Evolutionary conservation across 306 rosid genomes (phyloP).

Genomic region (Rosa rugosa): DNA sequence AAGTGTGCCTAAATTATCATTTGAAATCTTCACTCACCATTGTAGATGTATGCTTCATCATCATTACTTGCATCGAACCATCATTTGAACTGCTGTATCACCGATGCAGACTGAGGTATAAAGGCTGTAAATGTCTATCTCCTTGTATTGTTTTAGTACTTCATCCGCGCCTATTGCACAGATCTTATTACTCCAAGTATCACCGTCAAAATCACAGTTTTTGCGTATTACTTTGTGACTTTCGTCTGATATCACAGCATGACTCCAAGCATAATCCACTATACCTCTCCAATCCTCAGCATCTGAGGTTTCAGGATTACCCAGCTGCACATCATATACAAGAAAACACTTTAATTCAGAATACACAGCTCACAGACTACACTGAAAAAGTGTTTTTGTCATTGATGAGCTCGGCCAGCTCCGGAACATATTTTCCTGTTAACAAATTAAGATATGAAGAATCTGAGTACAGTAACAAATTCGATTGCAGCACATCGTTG

Average conservation of each 20-base stretch:
- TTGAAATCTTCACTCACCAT: slow-evolving; percentile 28
- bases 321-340: slow-evolving; percentile 46
- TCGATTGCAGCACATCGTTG: slow-evolving; percentile 6
- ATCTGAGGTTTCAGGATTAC: slow-evolving; percentile 86
- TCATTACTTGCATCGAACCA: slow-evolving; percentile 30
- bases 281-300: slow-evolving; percentile 83
- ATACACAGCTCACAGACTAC: background rate
- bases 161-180: slow-evolving; percentile 61
- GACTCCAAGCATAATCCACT: slow-evolving; percentile 98
- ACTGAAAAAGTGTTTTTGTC: slow-evolving; percentile 31
- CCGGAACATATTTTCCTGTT: slow-evolving; percentile 87
- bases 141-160: slow-evolving; percentile 52
- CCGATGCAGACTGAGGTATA: slow-evolving; percentile 74
- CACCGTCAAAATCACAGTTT: slow-evolving; percentile 71
- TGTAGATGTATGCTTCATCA: slow-evolving; percentile 46
- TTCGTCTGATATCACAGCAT: slow-evolving; percentile 86
- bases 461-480: background rate
- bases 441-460: background rate
- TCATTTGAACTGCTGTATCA: slow-evolving; percentile 42
- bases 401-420: slow-evolving; percentile 79
- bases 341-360: background rate
- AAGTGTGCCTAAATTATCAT: background rate
- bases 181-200: slow-evolving; percentile 58
- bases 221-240: slow-evolving; percentile 53
- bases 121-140: slow-evolving; percentile 79